Percentiles rank a stretch among this genome's conserved stretches.
Conservation (phyloP, 2,329 filamentous ascomycete species). For the Microsporum canis region DNA sequence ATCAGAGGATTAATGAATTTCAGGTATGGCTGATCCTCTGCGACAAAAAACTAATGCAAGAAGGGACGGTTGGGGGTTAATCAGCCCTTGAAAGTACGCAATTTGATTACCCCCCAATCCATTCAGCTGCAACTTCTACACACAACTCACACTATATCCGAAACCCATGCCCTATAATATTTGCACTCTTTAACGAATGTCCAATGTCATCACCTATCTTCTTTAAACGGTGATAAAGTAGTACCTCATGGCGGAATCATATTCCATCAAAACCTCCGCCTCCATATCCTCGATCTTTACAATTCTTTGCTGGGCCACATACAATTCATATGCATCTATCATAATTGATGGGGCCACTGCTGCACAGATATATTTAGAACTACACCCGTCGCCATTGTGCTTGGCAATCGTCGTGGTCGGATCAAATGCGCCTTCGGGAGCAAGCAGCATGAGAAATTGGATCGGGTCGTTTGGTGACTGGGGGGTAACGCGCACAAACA, state of each 20-base stretch:
- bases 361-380: not conserved
- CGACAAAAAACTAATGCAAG: not conserved
- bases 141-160: not conserved
- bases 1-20: not conserved
- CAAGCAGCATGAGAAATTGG: not conserved
- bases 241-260: constrained; percentile 2
- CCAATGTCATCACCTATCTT: not conserved
- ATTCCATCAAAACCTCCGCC: constrained; percentile 2
- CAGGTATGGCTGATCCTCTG: not conserved
- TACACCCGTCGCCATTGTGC: not conserved
- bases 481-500: constrained; percentile 1
- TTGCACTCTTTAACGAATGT: not conserved
- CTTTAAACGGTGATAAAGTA: not conserved
- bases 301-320: not conserved
- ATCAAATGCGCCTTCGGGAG: constrained; percentile 1
- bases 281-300: not conserved
- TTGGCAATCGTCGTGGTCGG: not conserved
- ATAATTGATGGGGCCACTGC: constrained; percentile 1
- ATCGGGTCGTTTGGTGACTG: constrained; percentile 1
- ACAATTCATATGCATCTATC: not conserved
- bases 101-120: not conserved
- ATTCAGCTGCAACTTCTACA: not conserved
- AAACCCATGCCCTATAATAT: not conserved
- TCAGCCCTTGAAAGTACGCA: not conserved
- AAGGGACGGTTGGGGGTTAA: not conserved